Evolutionary conservation across 305 asterid species (phyloP).

Genomic region (Stenogyne calaminthoides): DNA sequence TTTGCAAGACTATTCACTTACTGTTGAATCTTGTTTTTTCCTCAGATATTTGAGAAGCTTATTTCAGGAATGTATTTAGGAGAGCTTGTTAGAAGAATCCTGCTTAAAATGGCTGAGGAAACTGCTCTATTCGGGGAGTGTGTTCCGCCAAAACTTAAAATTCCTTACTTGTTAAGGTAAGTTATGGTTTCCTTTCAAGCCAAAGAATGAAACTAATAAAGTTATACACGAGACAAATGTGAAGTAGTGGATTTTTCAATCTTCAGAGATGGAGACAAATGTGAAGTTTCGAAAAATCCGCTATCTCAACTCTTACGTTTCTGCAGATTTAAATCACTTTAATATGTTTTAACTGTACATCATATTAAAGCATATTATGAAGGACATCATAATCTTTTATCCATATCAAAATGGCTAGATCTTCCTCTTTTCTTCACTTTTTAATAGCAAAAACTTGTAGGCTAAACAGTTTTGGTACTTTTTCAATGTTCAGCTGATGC

Average conservation of each 20-base stretch:
- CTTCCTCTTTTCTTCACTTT: too few species aligned
- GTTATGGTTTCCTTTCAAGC: not conserved
- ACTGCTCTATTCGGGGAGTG: conserved; percentile 61
- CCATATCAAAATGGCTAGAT: not conserved
- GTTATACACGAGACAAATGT: too few species aligned
- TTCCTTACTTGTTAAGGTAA: conserved; percentile 60
- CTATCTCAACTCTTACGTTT: too few species aligned
- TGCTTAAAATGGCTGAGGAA: conserved; percentile 66
- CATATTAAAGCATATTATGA: not conserved
- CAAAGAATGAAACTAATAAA: not conserved
- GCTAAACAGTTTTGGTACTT: too few species aligned
- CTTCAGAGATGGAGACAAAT: too few species aligned
- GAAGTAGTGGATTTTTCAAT: too few species aligned
- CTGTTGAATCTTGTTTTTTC: conserved; percentile 30
- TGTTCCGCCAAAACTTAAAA: conserved; percentile 59
- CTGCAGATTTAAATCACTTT: too few species aligned
- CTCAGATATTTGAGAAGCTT: conserved; percentile 76
- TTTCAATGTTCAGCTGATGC: too few species aligned
- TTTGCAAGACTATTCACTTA: not conserved
- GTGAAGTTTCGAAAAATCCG: too few species aligned
- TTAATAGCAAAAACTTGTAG: too few species aligned
- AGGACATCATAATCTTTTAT: not conserved
- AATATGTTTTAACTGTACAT: not conserved
- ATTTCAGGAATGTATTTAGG: conserved; percentile 73
- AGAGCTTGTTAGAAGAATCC: conserved; percentile 70